Base-by-base conservation (phyloP, 805 yeast species). In the Lipomyces kockii region DNA sequence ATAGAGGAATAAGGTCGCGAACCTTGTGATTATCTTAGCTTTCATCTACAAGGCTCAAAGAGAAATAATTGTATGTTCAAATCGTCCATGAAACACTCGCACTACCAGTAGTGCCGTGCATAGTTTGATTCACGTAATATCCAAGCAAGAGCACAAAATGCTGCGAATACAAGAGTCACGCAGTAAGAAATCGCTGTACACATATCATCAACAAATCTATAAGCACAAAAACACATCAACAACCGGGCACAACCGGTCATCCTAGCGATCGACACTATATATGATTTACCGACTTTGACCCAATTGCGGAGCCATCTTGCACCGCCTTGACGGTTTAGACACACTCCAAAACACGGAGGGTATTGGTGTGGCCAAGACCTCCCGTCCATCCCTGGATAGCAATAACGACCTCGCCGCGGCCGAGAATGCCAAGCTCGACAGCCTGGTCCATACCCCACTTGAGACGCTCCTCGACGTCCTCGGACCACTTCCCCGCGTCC, bases 381-480 rank as follows among this genome's bases (percentile, higher is more conserved):
- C 94, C 90, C 79, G 97, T 91, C 94, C 97, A 95, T 81, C 99
- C 99, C 86, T 95, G 99, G 81, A 95, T 90, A 79, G 97, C 91
- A 74, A 95, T 91, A 76, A 92, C 89, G 70, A 90, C 83, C 80
- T 92, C 97, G 82, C 97, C 97, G 82, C 87, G 88, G 76, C 83
- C 81, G 80, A 95, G 84, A 82, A 95, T 87, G 76, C 97, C 97
- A 77, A 93, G 87, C 72, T 86, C 89, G 77, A 89, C 85, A 74
- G 97, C 97, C 84, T 91, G 92, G 74, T 87, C 84, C 80, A 94
- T 89, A 81, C 97, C 98, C 88, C 89, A 89, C 82, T 90, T 86
- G 80, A 95, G 87, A 85, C 99, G 91, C 80, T 85, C 85, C 86
- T 95, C 98, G 74, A 94, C 97, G 83, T 95, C 99, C 79, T 88